phyloP scores from a whole-genome alignment of 192 early-diverging fungal genomes.

The Geranomyces michiganensis region DNA sequence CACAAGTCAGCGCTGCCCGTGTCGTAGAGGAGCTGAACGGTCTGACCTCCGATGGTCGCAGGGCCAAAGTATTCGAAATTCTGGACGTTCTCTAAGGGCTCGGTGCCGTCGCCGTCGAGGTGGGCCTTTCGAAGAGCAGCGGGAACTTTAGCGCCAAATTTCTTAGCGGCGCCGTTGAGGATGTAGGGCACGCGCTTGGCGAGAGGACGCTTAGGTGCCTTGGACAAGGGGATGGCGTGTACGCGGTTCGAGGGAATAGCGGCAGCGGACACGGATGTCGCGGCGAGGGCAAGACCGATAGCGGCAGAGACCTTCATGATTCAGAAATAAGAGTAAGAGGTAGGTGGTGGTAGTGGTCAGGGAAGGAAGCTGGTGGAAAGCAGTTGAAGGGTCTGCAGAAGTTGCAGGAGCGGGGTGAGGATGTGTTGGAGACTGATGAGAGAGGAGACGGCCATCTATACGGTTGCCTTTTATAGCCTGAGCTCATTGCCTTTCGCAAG shows the following conservation, averaged over 20 bases:
- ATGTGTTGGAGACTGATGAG: background rate
- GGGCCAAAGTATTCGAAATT: background rate
- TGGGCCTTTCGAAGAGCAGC: background rate
- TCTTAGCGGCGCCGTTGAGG: background rate
- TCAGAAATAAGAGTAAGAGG: background rate
- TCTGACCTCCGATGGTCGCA: conserved; percentile 1
- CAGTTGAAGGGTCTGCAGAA: too few relatives aligned
- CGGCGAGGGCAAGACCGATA: conserved; percentile 3
- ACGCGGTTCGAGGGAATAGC: background rate
- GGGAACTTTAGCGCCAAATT: background rate
- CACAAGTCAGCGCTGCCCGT: background rate
- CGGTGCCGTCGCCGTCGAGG: background rate
- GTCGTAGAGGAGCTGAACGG: background rate
- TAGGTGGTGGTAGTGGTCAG: background rate
- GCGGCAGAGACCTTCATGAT: background rate
- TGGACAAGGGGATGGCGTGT: background rate
- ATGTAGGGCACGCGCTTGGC: background rate
- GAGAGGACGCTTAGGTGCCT: background rate
- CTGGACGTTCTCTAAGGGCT: background rate
- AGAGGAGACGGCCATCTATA: background rate
- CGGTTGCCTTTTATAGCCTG: background rate
- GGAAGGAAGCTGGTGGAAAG: background rate
- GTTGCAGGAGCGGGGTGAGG: too few relatives aligned
- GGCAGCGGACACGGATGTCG: background rate
- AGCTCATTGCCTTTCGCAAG: too few relatives aligned